Base-by-base conservation (phyloP, 2,329 filamentous ascomycete species). In the Proliferodiscus dingleyae region DNA sequence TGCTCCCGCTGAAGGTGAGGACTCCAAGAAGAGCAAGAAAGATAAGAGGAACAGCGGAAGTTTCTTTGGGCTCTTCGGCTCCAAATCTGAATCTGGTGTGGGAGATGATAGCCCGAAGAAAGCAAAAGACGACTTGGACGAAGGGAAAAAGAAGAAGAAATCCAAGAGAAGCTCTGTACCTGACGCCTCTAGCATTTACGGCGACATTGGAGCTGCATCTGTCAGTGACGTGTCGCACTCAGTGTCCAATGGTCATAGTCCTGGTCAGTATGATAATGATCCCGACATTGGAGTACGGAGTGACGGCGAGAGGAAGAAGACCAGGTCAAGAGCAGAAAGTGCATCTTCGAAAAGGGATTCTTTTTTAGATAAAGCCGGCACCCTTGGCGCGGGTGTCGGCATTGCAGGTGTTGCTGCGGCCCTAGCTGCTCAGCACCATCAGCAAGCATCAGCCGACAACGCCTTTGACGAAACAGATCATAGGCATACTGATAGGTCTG, bases 331-430 rank as follows among this genome's bases (percentile, higher is more conserved):
- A 47, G 57, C 51, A 39, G 53, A 45, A 41, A 58, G 52, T 45
- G 43, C 48, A 30, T 55, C 57, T 47, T 55, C 55, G 15, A 59
- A 61, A 42, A 68, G 69, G 64, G 66, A 74, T 68, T 78, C 78
- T 83, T 83, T 83, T 82, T 82, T 83, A 83, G 80, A 68, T 83
- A 79, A 77, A 73, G 77, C 80, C 79, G 79, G 71, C 75, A 83
- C 74, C 74, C 71, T 76, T 78, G 79, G 79, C 79, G 77, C 75
- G 72, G 78, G 79, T 83, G 80, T 70, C 78, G 80, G 80, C 75
- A 63, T 76, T 66, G 72, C 70, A 69, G 71, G 72, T 66, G 71
- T 68, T 63, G 71, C 66, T 53, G 53, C 53, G 52, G 59, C 61
- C 51, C 56, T 60, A 56, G 54, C 56, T 60, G 57, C 59, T 58